These are phyloP conservation scores for Boletales sp. DNA, from an alignment of 768 basidiomycete genomes.

Conservation along the genomic window DNA sequence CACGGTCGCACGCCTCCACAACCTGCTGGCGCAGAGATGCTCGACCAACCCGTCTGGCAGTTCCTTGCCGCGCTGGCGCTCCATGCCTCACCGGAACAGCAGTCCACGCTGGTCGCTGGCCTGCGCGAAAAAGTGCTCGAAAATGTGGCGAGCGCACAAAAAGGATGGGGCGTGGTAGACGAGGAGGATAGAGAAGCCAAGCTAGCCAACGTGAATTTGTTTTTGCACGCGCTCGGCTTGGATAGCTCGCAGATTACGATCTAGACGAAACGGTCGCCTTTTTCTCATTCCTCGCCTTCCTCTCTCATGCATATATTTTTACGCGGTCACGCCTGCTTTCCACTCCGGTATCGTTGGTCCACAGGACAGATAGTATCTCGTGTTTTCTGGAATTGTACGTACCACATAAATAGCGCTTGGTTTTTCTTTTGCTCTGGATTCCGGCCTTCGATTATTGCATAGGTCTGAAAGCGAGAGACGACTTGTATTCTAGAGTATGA, in stretches of 20 bases:
- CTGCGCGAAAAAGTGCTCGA: slow-evolving; percentile 93
- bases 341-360: too few relatives aligned
- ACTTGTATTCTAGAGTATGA: too few relatives aligned
- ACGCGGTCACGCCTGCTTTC: too few relatives aligned
- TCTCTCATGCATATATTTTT: too few relatives aligned
- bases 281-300: not conserved
- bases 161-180: slow-evolving; percentile 60
- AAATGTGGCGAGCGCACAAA: slow-evolving; percentile 76
- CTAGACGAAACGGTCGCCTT: slow-evolving; percentile 15
- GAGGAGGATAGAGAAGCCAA: slow-evolving; percentile 75
- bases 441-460: too few relatives aligned
- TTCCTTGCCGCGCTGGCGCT: slow-evolving; percentile 88
- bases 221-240: slow-evolving; percentile 75
- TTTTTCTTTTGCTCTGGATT: too few relatives aligned
- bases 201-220: slow-evolving; percentile 90
- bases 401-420: too few relatives aligned
- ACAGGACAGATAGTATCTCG: too few relatives aligned
- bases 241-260: slow-evolving; percentile 70
- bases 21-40: slow-evolving; percentile 47
- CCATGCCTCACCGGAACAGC: slow-evolving; percentile 81
- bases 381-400: too few relatives aligned
- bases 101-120: slow-evolving; percentile 79
- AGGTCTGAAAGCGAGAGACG: too few relatives aligned
- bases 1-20: slow-evolving; percentile 66
- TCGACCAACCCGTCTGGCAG: slow-evolving; percentile 94